Percentiles rank a stretch among this genome's conserved stretches.
Conservation (phyloP, 1,284 basidiomycete species). For the Trichosporon sp. region DNA sequence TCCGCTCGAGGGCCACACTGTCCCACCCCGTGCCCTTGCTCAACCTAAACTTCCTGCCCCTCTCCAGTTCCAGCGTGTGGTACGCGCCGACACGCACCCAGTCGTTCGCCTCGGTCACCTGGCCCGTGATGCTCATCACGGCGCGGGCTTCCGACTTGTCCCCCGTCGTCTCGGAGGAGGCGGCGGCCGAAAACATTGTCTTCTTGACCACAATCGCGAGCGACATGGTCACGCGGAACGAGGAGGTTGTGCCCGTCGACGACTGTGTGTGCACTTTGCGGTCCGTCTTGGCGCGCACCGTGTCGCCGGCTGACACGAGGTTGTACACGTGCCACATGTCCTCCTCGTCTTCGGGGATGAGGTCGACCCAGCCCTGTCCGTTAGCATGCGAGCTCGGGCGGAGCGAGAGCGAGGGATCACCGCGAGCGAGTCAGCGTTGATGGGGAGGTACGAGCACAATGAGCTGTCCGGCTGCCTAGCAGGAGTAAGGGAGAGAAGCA, state of each 20-base stretch:
- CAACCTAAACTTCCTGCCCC: constrained; percentile 66
- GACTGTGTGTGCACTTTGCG: constrained; percentile 74
- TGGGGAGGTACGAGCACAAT: no score
- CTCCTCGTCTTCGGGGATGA: constrained; percentile 91
- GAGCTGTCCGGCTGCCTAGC: no score
- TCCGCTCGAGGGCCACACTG: constrained; percentile 75
- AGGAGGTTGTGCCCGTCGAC: constrained; percentile 89
- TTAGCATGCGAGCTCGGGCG: not conserved
- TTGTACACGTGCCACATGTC: constrained; percentile 99
- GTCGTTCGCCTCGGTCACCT: constrained; percentile 84
- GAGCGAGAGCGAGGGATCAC: not conserved
- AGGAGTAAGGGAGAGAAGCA: no score
- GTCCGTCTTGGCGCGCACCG: constrained; percentile 84
- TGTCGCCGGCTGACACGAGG: constrained; percentile 85
- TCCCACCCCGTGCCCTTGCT: constrained; percentile 89
- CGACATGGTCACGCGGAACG: constrained; percentile 79
- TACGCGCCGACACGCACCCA: constrained; percentile 93
- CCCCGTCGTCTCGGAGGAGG: constrained; percentile 58
- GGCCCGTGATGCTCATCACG: constrained; percentile 82
- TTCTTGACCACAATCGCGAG: constrained; percentile 79
- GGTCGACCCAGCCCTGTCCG: constrained; percentile 78
- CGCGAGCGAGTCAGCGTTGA: no score
- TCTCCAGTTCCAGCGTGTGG: constrained; percentile 92
- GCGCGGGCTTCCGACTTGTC: constrained; percentile 59
- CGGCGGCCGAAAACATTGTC: constrained; percentile 69